Base-by-base conservation (phyloP, 371 early-diverging fungal genomes). In the Mucor mucedo region DNA sequence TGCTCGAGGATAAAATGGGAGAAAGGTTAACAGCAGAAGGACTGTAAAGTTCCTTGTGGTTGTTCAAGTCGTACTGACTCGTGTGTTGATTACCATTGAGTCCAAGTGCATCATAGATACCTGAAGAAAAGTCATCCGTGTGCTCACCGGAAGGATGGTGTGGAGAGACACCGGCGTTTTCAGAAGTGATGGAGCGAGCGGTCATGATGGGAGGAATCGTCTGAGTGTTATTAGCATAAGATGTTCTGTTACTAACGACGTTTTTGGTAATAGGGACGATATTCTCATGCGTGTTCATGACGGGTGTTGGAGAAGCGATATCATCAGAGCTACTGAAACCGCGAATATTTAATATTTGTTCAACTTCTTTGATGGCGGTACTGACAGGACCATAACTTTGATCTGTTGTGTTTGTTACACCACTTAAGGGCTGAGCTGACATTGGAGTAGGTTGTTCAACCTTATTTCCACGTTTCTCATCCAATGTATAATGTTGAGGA, bases 311-410 rank as follows among this genome's bases (percentile, higher is more conserved):
- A 33, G 42, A 38, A 2, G 1, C n/a, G 11, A 21, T 11, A 2
- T 21, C 47, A 35, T 33, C 5, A 1, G 49, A 9, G 11, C 10
- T 45, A 49, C 5, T 28, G 38, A 38, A 40, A 27, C 58, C 42
- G 10, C 32, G 40, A n/a, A 52, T 60, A 33, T 65, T 60, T 47
- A 69, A 35, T 7, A 69, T 69, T 7, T 69, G 54, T 35, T 69
- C 69, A 0, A 70, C 66, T 62, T 70, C 70, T 55, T 65, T 65
- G 21, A 69, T 64, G 1, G 69, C 69, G 27, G 64, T 64, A 10
- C 57, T 62, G 27, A 67, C 60, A 39, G 44, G 55, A 1, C 69
- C 60, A n/a, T 63, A 49, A 40, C 66, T 66, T 10, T 55, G 49
- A 50, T 49, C 54, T 41, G 68, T 53, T 5, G 48, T 54, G 2